Conservation (phyloP, 23 red algal genomes). For the Gracilaria caudata region DNA sequence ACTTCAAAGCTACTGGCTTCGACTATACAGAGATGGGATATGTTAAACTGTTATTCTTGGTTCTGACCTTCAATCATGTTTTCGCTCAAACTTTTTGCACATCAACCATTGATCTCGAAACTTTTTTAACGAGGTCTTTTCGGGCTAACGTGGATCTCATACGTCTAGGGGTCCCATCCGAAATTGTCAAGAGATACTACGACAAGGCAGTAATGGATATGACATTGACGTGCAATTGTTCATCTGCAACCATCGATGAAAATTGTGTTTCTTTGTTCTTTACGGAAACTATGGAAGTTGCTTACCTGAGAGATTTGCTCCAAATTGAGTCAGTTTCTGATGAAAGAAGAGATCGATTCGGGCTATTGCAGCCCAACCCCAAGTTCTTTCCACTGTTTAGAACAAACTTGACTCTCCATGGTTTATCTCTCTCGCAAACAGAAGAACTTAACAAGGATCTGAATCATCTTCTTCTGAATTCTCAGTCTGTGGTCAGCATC, state of each 20-base stretch:
- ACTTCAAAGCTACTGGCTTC: too few species aligned
- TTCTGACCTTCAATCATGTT: neutral
- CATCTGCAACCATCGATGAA: slow-evolving; percentile 2
- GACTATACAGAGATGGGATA: neutral
- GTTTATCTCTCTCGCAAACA: slow-evolving; percentile 9
- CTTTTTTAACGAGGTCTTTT: slow-evolving; percentile 15
- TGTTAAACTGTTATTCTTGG: neutral
- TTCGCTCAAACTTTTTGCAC: slow-evolving; percentile 10
- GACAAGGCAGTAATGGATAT: slow-evolving; percentile 32
- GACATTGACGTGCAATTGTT: slow-evolving; percentile 9
- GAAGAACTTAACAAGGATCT: slow-evolving; percentile 21
- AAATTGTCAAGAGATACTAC: slow-evolving; percentile 7
- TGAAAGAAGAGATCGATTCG: neutral
- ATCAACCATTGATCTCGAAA: slow-evolving; percentile 4
- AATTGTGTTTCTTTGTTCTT: slow-evolving; percentile 16
- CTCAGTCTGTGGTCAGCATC: slow-evolving; percentile 21
- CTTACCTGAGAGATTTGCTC: slow-evolving; percentile 2
- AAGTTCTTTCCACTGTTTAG: slow-evolving; percentile 8
- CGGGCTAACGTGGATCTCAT: slow-evolving; percentile 12
- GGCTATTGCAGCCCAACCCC: neutral
- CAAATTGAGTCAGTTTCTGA: neutral
- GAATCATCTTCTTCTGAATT: neutral
- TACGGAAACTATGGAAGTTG: slow-evolving; percentile 3
- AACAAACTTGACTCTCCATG: neutral
- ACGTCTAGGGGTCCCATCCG: slow-evolving; percentile 17